A percentile compares a stretch with the other conserved stretches of the same genome.
Conservation (phyloP, 306 rosid species). For the Clitoria ternatea region DNA sequence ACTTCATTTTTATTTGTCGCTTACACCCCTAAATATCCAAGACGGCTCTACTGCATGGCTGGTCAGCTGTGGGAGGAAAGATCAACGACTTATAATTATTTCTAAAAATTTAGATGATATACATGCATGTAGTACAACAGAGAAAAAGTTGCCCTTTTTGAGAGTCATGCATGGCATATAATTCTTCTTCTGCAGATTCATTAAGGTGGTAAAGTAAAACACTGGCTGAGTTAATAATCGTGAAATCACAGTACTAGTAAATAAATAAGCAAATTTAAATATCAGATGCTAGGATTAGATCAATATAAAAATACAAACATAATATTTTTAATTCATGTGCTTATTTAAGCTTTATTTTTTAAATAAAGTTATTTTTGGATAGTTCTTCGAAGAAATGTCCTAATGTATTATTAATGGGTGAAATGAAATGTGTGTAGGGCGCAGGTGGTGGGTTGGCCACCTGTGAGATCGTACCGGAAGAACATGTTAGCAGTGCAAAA, state of each 20-base stretch:
- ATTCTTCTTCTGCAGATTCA: background rate
- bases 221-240: background rate
- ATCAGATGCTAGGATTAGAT: background rate
- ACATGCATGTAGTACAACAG: background rate
- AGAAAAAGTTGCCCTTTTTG: background rate
- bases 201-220: background rate
- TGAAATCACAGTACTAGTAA: background rate
- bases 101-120: background rate
- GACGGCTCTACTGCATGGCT: background rate
- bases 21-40: no score
- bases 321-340: background rate
- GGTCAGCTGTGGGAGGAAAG: constrained; percentile 1
- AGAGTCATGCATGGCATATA: background rate
- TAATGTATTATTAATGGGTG: background rate
- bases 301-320: background rate
- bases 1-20: no score
- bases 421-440: constrained; percentile 40
- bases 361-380: background rate
- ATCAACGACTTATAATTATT: background rate
- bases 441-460: constrained; percentile 98
- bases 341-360: background rate
- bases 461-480: constrained; percentile 74
- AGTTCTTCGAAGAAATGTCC: background rate
- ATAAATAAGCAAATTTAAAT: background rate
- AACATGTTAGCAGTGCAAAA: constrained; percentile 52